phyloP scores from a whole-genome alignment of 768 basidiomycete species.

The Hericium erinaceus region DNA sequence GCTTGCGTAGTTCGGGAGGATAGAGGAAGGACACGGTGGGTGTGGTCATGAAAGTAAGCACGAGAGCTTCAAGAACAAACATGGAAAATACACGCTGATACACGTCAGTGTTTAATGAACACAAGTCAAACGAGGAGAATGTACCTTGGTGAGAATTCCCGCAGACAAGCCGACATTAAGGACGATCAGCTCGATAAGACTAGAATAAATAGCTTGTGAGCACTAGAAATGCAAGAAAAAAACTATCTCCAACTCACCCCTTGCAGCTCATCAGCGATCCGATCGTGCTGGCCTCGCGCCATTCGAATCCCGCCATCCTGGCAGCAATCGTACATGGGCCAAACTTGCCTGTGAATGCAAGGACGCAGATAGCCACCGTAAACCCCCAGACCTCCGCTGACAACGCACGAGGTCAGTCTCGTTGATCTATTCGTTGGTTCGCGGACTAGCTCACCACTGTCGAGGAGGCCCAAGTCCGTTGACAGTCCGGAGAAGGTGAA shows the following conservation, averaged over 20 bases:
- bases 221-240: neutral
- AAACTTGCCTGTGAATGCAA: slow-evolving; percentile 87
- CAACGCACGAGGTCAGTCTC: neutral
- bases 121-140: slow-evolving; percentile 1
- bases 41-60: slow-evolving; percentile 81
- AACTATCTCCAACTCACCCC: slow-evolving; percentile 40
- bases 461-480: slow-evolving; percentile 77
- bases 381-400: slow-evolving; percentile 81
- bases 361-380: slow-evolving; percentile 64
- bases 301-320: slow-evolving; percentile 54
- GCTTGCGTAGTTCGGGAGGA: slow-evolving; percentile 50
- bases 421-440: neutral
- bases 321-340: slow-evolving; percentile 74
- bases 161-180: slow-evolving; percentile 87
- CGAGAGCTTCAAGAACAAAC: slow-evolving; percentile 83
- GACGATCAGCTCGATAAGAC: slow-evolving; percentile 88
- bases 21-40: slow-evolving; percentile 62
- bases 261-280: slow-evolving; percentile 95
- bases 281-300: slow-evolving; percentile 75
- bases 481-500: slow-evolving; percentile 88
- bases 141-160: slow-evolving; percentile 56
- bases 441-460: slow-evolving; percentile 43
- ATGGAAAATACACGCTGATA: slow-evolving; percentile 74
- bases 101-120: neutral
- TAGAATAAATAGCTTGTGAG: slow-evolving; percentile 17